Evolutionary conservation across 202 grass and related monocot species (phyloP), one percentile per base, ranked within the genome.

Genomic region (Saccharum hybrid): DNA sequence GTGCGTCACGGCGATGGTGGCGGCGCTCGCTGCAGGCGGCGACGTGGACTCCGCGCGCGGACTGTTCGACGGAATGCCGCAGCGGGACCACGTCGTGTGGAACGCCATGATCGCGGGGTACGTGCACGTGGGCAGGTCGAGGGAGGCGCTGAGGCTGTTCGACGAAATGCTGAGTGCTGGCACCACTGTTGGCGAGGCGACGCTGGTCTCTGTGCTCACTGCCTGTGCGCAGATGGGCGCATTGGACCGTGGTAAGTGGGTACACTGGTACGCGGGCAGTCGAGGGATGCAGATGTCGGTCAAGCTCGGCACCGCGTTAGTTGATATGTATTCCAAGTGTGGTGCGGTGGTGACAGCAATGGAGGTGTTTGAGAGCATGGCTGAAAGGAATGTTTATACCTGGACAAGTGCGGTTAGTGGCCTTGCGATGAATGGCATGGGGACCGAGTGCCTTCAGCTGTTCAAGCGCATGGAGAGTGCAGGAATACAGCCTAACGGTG

Each of bases 291-390:
- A 42, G 38, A n/a, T 97, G 42, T 90, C 92, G 1, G 90, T 92
- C 40, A 94, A 78, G 0, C 86, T 97, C 1, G 90, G 94, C 71
- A 94, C 90, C 7, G 90, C 91, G 1, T 71, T 91, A 43, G 8
- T 94, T 67, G 92, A 94, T 56, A 91, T 91, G 92, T 94, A 94
- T 52, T 89, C 84, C 74, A 94, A 89, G 82, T 94, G 92, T 2
- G 92, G 89, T 7, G 38, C 48, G 1, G 40, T 88, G 48, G 36
- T 11, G 2, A 54, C 22, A 13, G 89, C 87, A 2, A 89, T 89
- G 84, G 84, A 89, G 40, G 84, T 91, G 74, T 94, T 94, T 66
- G 76, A 86, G 81, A 57, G 36, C 59, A 94, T 94, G 89, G 7
- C 41, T 11, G 82, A 91, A 60, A 89, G 66, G 87, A 94, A 91